A percentile compares a stretch with the other conserved stretches of the same genome.
Evolutionary conservation across 164 flowering plant species (phyloP).

Genomic region (Brasenia schreberi): DNA sequence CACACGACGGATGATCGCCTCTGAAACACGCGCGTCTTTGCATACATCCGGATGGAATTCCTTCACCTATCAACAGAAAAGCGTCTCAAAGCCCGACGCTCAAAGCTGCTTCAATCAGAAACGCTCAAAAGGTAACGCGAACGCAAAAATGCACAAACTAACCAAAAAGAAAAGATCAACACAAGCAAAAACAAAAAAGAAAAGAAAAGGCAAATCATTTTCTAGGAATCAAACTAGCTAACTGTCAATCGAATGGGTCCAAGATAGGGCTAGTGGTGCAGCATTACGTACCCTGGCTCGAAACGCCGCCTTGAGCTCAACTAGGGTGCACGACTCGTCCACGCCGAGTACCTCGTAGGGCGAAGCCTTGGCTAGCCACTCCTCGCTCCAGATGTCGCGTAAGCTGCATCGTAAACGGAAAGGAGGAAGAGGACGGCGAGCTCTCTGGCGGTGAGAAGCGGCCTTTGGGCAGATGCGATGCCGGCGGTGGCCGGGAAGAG

Average conservation of each 20-base stretch:
- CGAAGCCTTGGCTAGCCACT: constrained; percentile 1
- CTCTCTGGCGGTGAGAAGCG: no score
- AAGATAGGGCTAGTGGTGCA: no score
- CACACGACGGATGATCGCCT: constrained; percentile 65
- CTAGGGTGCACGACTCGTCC: not conserved
- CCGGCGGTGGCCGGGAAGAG: no score
- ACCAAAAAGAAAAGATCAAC: no score
- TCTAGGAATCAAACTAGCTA: not conserved
- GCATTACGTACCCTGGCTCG: not conserved
- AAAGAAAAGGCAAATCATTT: no score
- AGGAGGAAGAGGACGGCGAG: not conserved
- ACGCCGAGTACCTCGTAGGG: constrained; percentile 1
- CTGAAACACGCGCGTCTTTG: constrained; percentile 34
- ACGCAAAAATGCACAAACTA: no score
- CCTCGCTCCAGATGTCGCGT: not conserved
- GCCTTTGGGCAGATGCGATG: no score
- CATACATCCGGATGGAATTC: constrained; percentile 79
- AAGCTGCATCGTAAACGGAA: not conserved
- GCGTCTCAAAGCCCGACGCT: not conserved
- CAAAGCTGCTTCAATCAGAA: not conserved
- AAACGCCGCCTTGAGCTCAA: not conserved
- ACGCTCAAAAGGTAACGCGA: no score
- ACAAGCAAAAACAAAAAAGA: no score
- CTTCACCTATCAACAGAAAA: constrained; percentile 41
- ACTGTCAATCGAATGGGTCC: not conserved